These are phyloP conservation scores for Carpinus viminea DNA, from an alignment of 306 rosid species.

Conservation along the genomic window DNA sequence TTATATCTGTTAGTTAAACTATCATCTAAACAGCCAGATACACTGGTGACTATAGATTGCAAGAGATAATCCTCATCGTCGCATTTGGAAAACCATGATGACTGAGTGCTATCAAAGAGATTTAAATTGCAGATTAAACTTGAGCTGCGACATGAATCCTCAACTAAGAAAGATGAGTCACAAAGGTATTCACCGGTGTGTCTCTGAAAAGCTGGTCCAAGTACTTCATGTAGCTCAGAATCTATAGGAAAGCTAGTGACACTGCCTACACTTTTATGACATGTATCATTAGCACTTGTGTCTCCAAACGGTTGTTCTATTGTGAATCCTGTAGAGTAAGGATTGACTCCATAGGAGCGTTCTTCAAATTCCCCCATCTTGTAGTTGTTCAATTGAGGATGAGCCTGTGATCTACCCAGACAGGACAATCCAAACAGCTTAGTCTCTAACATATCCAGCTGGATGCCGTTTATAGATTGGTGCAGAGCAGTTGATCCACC, in stretches of 20 bases:
- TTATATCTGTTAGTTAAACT: slow-evolving; percentile 34
- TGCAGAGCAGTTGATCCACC: slow-evolving; percentile 19
- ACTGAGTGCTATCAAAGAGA: slow-evolving; percentile 26
- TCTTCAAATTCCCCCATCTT: slow-evolving; percentile 45
- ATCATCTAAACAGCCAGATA: slow-evolving; percentile 46
- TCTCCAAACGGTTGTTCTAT: slow-evolving; percentile 37
- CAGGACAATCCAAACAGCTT: slow-evolving; percentile 36
- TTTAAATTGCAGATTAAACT: slow-evolving; percentile 36
- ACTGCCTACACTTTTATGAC: slow-evolving; percentile 23
- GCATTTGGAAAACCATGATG: slow-evolving; percentile 30
- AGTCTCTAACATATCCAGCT: slow-evolving; percentile 32
- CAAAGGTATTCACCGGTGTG: slow-evolving; percentile 32
- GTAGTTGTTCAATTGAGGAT: slow-evolving; percentile 31
- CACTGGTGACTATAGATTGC: slow-evolving; percentile 45
- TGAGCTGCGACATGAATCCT: slow-evolving; percentile 40
- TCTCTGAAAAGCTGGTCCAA: slow-evolving; percentile 42
- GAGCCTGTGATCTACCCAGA: slow-evolving; percentile 39
- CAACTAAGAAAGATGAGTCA: slow-evolving; percentile 29
- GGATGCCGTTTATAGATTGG: slow-evolving; percentile 22
- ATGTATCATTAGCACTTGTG: slow-evolving; percentile 22
- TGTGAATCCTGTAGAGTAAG: slow-evolving; percentile 30
- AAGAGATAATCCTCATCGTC: slow-evolving; percentile 40
- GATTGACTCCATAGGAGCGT: slow-evolving; percentile 26
- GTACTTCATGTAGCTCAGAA: slow-evolving; percentile 61
- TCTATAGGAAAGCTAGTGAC: slow-evolving; percentile 45